Conservation (phyloP, 352 stramenopile genomes). For the Phytophthora quininea region DNA sequence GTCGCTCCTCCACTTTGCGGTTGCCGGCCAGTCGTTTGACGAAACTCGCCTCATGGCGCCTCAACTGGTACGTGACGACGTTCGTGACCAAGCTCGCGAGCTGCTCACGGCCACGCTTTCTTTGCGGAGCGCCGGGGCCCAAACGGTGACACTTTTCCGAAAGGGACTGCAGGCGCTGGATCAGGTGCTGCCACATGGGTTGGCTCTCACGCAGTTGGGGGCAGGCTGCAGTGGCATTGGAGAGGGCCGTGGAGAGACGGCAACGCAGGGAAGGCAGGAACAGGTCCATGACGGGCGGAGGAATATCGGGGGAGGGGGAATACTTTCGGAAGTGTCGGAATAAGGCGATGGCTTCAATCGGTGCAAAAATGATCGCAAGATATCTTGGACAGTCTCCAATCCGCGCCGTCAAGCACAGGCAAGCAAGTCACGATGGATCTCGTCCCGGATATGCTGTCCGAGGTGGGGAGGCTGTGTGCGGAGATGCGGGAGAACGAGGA, state of each 20-base stretch:
- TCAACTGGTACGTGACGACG: conserved; percentile 26
- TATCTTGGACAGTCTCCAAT: background rate
- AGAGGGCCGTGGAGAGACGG: conserved; percentile 23
- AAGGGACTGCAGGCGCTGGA: conserved; percentile 22
- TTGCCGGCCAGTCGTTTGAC: conserved; percentile 21
- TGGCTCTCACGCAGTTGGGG: conserved; percentile 21
- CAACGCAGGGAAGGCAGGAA: conserved; percentile 27
- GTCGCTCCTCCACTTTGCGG: conserved; percentile 21
- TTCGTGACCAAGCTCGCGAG: conserved; percentile 16
- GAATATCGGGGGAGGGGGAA: too few species aligned
- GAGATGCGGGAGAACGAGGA: conserved; percentile 31
- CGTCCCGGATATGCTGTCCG: conserved; percentile 25
- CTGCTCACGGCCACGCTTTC: conserved; percentile 23
- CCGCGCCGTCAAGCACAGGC: background rate
- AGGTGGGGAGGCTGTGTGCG: conserved; percentile 22
- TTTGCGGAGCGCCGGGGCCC: conserved; percentile 10
- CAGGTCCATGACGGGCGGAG: background rate
- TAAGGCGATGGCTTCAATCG: too few species aligned
- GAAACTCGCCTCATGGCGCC: conserved; percentile 10
- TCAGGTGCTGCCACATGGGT: conserved; percentile 14
- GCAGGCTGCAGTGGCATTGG: conserved; percentile 17
- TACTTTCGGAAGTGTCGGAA: too few species aligned
- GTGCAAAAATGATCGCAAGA: too few species aligned
- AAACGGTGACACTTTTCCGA: conserved; percentile 27
- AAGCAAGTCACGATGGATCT: conserved; percentile 13